These are phyloP conservation scores for Vitis hybrid DNA, from an alignment of 177 flowering plant genomes.

Conservation along the genomic window DNA sequence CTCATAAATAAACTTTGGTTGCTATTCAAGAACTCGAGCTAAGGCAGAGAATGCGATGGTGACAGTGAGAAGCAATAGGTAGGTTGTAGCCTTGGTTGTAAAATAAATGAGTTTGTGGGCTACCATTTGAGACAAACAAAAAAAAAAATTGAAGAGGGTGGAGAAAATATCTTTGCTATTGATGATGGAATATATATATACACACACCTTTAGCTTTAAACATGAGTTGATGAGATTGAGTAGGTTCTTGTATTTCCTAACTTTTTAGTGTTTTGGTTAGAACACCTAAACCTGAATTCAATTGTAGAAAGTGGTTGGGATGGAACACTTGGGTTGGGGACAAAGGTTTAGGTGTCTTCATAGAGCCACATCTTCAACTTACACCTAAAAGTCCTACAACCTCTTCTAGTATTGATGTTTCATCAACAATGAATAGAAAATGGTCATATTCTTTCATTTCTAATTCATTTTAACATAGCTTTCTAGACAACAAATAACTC, in stretches of 20 bases:
- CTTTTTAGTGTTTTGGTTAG: slow-evolving; percentile 22
- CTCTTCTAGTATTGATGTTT: no score
- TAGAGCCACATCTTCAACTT: no score
- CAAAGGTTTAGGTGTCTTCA: no score
- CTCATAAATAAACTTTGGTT: neutral
- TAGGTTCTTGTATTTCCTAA: slow-evolving; percentile 17
- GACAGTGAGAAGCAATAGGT: slow-evolving; percentile 32
- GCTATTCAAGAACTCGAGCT: slow-evolving; percentile 47
- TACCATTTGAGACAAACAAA: slow-evolving; percentile 10
- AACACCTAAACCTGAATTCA: neutral
- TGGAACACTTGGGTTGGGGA: no score
- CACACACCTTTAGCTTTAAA: slow-evolving; percentile 1
- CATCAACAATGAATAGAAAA: no score
- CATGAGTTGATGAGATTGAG: slow-evolving; percentile 34
- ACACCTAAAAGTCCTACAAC: no score
- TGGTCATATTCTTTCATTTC: no score
- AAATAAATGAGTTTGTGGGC: neutral
- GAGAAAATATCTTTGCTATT: neutral
- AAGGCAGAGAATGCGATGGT: slow-evolving; percentile 31
- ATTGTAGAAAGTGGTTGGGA: no score
- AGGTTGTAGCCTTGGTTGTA: slow-evolving; percentile 13
- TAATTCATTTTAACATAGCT: no score
- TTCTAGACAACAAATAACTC: no score
- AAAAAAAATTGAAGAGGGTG: no score
- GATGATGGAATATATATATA: slow-evolving; percentile 22